Percentiles rank a stretch among this genome's conserved stretches.
These are phyloP conservation scores for Linnemannia hyalina DNA, from an alignment of 192 early-diverging fungal genomes.

Conservation along the genomic window DNA sequence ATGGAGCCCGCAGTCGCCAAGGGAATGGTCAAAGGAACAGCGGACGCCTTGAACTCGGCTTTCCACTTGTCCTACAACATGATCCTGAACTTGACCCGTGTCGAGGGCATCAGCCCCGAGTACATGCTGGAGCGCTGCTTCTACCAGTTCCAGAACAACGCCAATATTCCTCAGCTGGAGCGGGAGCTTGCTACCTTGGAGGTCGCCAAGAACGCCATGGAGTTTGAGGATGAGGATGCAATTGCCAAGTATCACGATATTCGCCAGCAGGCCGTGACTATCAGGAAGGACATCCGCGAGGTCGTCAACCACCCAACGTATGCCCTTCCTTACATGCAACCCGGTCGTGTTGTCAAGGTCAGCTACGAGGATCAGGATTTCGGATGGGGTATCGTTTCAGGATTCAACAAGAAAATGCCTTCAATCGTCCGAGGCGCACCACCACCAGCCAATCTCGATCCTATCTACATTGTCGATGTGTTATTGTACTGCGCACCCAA, in stretches of 20 bases:
- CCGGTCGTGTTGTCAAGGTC: constrained; percentile 84
- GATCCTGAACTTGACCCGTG: constrained; percentile 94
- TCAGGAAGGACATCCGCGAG: constrained; percentile 74
- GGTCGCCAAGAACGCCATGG: constrained; percentile 62
- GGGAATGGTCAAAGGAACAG: constrained; percentile 88
- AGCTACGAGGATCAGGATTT: constrained; percentile 77
- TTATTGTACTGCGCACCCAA: constrained; percentile 83
- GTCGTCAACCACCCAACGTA: constrained; percentile 88
- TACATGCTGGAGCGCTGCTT: constrained; percentile 94
- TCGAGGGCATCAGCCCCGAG: constrained; percentile 94
- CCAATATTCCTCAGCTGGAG: constrained; percentile 84
- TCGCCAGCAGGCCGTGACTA: constrained; percentile 74
- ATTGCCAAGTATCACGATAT: constrained; percentile 84
- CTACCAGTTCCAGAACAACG: constrained; percentile 91
- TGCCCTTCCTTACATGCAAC: constrained; percentile 86
- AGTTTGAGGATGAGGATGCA: constrained; percentile 77
- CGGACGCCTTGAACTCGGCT: constrained; percentile 90
- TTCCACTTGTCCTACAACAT: constrained; percentile 98
- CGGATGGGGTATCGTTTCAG: constrained; percentile 92
- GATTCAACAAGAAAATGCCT: constrained; percentile 50
- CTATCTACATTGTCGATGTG: constrained; percentile 87
- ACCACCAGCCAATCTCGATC: constrained; percentile 42
- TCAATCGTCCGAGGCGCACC: constrained; percentile 30
- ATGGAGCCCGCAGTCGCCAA: constrained; percentile 94
- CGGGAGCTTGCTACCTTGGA: constrained; percentile 71